Evolutionary conservation across 2,329 filamentous ascomycete species (phyloP).

Genomic region (Cercospora zeae-maydis): DNA sequence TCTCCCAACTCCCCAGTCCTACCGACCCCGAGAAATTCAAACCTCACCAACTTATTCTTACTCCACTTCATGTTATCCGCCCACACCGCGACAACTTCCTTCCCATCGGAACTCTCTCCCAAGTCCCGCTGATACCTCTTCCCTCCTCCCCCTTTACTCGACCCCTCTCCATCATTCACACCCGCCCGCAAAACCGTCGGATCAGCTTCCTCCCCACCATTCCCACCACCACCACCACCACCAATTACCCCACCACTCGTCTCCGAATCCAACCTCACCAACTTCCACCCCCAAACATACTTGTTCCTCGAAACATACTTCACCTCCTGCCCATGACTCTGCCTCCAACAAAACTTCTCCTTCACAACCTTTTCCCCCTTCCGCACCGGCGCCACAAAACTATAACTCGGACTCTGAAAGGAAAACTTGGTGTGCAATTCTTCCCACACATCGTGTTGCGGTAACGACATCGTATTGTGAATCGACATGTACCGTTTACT

Average conservation of each 20-base stretch:
- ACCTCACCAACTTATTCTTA: slow-evolving; percentile 21
- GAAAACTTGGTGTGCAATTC: slow-evolving; percentile 10
- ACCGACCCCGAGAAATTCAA: slow-evolving; percentile 20
- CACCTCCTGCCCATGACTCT: slow-evolving; percentile 22
- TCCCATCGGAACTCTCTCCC: slow-evolving; percentile 20
- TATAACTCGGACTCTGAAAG: slow-evolving; percentile 9
- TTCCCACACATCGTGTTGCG: slow-evolving; percentile 6
- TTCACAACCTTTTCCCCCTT: slow-evolving; percentile 8
- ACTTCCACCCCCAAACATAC: slow-evolving; percentile 20
- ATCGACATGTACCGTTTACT: slow-evolving; percentile 7
- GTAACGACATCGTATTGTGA: slow-evolving; percentile 11
- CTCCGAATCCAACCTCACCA: slow-evolving; percentile 18
- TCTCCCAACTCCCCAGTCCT: slow-evolving; percentile 17
- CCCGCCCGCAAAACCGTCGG: not conserved
- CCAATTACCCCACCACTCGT: not conserved
- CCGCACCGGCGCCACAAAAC: slow-evolving; percentile 12
- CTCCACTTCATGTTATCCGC: slow-evolving; percentile 20
- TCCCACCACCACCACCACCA: not conserved
- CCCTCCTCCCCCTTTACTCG: not conserved
- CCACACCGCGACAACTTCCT: slow-evolving; percentile 24
- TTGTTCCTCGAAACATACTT: slow-evolving; percentile 15
- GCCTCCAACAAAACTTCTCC: slow-evolving; percentile 22
- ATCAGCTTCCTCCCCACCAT: not conserved
- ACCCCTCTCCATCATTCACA: not conserved
- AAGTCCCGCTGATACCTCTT: slow-evolving; percentile 9